Evolutionary conservation across 768 basidiomycete species (phyloP).

Genomic region (Kwoniella botswanensis): DNA sequence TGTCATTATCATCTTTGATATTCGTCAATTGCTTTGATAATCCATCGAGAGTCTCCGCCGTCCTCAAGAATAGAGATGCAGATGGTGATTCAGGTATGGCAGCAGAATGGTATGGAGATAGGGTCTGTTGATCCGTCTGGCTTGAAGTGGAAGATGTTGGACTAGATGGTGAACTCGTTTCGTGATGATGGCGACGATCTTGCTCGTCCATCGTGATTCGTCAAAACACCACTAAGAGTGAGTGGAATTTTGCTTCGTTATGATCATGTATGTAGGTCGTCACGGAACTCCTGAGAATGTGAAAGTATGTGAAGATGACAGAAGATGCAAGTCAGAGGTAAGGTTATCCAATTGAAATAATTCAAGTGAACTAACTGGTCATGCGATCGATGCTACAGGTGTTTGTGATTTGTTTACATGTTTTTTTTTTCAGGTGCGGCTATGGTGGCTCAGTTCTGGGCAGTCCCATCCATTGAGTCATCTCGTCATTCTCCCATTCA

Average conservation of each 20-base stretch:
- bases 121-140: background rate
- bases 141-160: background rate
- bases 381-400: slow-evolving; percentile 3
- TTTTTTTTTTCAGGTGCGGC: background rate
- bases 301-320: background rate
- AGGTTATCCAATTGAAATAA: background rate
- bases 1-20: slow-evolving; percentile 27
- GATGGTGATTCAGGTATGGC: slow-evolving; percentile 35
- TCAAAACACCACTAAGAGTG: background rate
- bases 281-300: background rate
- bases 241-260: background rate
- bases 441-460: background rate
- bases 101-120: background rate
- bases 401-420: slow-evolving; percentile 10
- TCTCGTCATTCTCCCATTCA: background rate
- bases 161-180: slow-evolving; percentile 1
- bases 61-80: slow-evolving; percentile 40
- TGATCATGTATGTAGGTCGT: background rate
- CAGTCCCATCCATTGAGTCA: background rate
- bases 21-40: slow-evolving; percentile 41
- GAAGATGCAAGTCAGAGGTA: background rate
- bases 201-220: background rate
- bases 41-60: slow-evolving; percentile 52
- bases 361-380: background rate
- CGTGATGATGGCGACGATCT: background rate